Percentiles rank a stretch among this genome's conserved stretches.
phyloP scores from a whole-genome alignment of 208 protist species.

The Phytomonas sp. region DNA sequence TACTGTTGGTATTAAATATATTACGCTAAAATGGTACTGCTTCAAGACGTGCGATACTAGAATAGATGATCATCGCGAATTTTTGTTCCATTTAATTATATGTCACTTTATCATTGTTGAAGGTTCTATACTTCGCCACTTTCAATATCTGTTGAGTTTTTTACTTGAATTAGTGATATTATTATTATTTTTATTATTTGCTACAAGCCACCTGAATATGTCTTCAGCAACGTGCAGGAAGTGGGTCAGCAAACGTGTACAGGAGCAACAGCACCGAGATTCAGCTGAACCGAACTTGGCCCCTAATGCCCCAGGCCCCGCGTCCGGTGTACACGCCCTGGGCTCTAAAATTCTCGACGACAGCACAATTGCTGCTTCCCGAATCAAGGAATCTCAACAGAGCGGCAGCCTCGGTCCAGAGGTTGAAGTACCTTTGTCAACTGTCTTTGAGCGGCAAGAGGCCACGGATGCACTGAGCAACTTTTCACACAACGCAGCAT shows the following conservation, averaged over 20 bases:
- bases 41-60: background rate
- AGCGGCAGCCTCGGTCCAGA: constrained; percentile 14
- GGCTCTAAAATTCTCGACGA: constrained; percentile 46
- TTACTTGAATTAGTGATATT: constrained; percentile 2
- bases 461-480: constrained; percentile 81
- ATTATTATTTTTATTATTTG: background rate
- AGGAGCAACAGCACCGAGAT: constrained; percentile 22
- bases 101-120: background rate
- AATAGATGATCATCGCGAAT: background rate
- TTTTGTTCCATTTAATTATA: background rate
- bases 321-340: constrained; percentile 11
- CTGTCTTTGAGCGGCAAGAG: constrained; percentile 71
- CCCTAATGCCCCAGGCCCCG: constrained; percentile 6
- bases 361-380: constrained; percentile 31
- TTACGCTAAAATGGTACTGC: background rate
- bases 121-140: background rate
- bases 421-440: constrained; percentile 32
- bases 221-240: constrained; percentile 7
- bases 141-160: background rate
- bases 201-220: background rate
- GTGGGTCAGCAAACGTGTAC: constrained; percentile 26
- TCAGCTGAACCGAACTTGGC: background rate
- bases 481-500: constrained; percentile 55
- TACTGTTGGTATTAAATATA: background rate
- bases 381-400: constrained; percentile 26